These are phyloP conservation scores for Fusarium newnesense DNA, from an alignment of 2,329 filamentous ascomycete genomes.

Conservation along the genomic window DNA sequence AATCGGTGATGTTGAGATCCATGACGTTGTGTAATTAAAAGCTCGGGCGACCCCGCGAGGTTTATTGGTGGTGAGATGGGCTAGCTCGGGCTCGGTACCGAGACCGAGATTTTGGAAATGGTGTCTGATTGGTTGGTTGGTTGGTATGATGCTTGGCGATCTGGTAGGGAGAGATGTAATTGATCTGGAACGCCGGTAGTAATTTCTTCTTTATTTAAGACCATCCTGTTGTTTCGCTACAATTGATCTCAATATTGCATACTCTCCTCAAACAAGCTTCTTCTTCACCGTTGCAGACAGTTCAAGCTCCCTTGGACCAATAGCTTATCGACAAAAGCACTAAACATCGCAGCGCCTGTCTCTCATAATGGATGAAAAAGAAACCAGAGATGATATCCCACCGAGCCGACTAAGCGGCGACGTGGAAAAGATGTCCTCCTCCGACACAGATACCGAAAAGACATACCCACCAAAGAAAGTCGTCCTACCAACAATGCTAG, in stretches of 20 bases:
- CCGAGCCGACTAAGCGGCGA: too few species aligned
- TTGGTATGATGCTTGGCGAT: background rate
- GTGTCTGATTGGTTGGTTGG: background rate
- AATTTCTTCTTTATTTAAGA: background rate
- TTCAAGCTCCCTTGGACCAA: fast-evolving
- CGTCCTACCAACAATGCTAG: conserved; percentile 18
- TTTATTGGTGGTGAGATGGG: background rate
- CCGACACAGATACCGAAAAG: background rate
- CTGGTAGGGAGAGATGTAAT: background rate
- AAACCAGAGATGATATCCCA: too few species aligned
- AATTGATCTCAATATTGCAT: background rate
- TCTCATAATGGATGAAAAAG: background rate
- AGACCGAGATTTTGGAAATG: background rate
- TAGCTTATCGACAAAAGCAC: background rate
- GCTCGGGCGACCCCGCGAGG: conserved; percentile 11
- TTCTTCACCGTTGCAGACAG: background rate
- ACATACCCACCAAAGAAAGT: conserved; percentile 19
- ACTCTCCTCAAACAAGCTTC: fast-evolving
- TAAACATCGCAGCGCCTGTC: background rate
- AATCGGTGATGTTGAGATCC: background rate
- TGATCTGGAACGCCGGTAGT: background rate
- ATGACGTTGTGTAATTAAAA: conserved; percentile 25
- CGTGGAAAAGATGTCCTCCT: fast-evolving
- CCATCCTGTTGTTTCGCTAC: too few species aligned
- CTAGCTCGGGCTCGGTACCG: conserved; percentile 29